A percentile compares a stretch with the other conserved stretches of the same genome.
Evolutionary conservation across 345 rosid species (phyloP).

Genomic region (Isatis tinctoria): DNA sequence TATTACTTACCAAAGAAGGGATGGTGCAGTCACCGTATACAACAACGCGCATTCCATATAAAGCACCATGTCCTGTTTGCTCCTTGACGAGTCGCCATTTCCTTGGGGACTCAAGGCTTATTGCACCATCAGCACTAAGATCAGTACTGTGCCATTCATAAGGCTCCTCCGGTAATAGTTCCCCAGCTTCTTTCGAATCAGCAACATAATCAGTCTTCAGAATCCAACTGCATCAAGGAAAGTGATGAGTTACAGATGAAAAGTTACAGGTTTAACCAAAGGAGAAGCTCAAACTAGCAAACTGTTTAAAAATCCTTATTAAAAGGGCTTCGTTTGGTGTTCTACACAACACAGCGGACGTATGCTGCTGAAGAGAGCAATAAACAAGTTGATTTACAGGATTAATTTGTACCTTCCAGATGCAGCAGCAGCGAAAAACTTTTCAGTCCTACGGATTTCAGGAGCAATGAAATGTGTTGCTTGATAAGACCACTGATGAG

Average conservation of each 20-base stretch:
- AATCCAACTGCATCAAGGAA: conserved; percentile 74
- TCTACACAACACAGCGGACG: too few species aligned
- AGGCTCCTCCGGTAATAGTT: conserved; percentile 71
- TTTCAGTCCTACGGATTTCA: conserved; percentile 83
- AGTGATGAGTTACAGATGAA: neutral
- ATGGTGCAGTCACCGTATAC: conserved; percentile 86
- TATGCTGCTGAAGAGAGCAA: neutral
- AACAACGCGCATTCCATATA: conserved; percentile 66
- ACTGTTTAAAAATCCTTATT: neutral
- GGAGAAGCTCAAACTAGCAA: neutral
- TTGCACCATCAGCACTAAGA: conserved; percentile 76
- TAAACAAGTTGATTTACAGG: neutral
- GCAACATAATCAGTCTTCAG: conserved; percentile 71
- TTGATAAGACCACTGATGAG: conserved; percentile 97
- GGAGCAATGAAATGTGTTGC: conserved; percentile 86
- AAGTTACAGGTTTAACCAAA: neutral
- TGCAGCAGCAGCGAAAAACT: conserved; percentile 62
- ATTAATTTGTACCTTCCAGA: conserved; percentile 44
- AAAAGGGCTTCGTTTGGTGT: neutral
- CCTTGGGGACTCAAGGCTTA: conserved; percentile 79
- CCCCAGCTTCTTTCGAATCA: conserved; percentile 71
- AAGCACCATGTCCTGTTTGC: conserved; percentile 92
- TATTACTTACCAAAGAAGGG: conserved; percentile 74
- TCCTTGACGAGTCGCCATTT: conserved; percentile 82
- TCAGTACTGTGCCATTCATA: conserved; percentile 77